phyloP scores from a whole-genome alignment of 108 stramenopile genomes.

The Pelagomonas calceolata region DNA sequence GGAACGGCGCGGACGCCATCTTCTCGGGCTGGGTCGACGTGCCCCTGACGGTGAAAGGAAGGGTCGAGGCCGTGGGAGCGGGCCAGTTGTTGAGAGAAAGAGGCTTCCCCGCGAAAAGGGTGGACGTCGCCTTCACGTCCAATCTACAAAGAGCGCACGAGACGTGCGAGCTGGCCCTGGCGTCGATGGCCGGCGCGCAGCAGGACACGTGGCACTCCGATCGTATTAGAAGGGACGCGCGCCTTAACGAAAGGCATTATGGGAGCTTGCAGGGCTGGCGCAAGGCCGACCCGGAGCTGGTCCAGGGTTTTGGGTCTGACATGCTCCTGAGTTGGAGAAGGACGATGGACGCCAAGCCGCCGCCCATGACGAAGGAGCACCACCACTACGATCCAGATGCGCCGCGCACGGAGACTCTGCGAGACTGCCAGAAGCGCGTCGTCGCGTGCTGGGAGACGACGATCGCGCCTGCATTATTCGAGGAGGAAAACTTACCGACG shows the following conservation, averaged over 20 bases:
- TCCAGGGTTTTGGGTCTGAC: conserved; percentile 16
- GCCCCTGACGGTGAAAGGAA: not conserved
- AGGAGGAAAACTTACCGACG: conserved; percentile 4
- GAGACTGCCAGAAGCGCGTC: conserved; percentile 26
- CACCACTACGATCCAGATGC: conserved; percentile 25
- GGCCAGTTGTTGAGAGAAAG: not conserved
- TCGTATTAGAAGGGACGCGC: conserved; percentile 11
- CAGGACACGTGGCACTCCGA: not conserved
- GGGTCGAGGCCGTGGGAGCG: conserved; percentile 5
- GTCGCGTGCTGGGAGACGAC: conserved; percentile 9
- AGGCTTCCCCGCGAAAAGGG: not conserved
- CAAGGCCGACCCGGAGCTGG: conserved; percentile 22
- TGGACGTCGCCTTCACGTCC: conserved; percentile 13
- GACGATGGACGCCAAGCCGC: conserved; percentile 19
- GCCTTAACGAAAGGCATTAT: conserved; percentile 42
- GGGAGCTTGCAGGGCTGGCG: conserved; percentile 30
- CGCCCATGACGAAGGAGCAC: conserved; percentile 25
- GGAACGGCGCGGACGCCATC: conserved; percentile 23
- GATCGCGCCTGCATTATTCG: conserved; percentile 5
- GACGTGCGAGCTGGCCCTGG: conserved; percentile 4
- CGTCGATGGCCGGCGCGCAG: not conserved
- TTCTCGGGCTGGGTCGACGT: conserved; percentile 8
- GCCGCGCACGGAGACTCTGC: conserved; percentile 30
- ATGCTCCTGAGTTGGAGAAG: conserved; percentile 26
- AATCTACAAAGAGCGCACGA: conserved; percentile 6